phyloP scores from a whole-genome alignment of 306 rosid genomes.

The Inga leiocalycina region DNA sequence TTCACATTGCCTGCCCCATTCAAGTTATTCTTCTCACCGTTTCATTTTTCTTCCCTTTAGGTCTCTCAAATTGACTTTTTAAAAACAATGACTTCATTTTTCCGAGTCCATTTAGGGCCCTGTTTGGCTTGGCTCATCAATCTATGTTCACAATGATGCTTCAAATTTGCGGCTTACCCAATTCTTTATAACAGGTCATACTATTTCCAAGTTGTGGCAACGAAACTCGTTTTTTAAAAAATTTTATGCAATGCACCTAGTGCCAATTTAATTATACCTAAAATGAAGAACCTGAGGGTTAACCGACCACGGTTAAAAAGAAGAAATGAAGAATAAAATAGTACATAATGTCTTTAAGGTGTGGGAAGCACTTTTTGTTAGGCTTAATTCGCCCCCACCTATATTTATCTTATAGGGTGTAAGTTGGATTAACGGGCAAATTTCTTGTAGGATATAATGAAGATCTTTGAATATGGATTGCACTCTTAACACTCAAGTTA shows the following conservation, averaged over 20 bases:
- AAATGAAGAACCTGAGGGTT: not conserved
- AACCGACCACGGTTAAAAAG: not conserved
- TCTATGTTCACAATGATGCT: not conserved
- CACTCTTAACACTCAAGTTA: no score
- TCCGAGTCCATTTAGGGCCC: not conserved
- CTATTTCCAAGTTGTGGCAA: not conserved
- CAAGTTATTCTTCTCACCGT: not conserved
- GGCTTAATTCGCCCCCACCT: no score
- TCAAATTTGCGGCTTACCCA: not conserved
- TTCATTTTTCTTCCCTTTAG: not conserved
- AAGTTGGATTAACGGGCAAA: no score
- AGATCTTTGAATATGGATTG: no score
- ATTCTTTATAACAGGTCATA: not conserved
- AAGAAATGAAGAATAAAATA: no score
- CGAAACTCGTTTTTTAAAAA: not conserved
- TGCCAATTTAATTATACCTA: not conserved
- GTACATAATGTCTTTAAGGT: no score
- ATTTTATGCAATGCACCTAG: not conserved
- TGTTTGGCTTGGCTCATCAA: not conserved
- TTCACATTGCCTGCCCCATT: not conserved
- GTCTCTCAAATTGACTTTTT: not conserved
- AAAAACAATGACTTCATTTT: not conserved
- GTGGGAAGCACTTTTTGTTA: no score
- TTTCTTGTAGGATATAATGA: no score
- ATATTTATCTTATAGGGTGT: not conserved